A percentile compares a stretch with the other conserved stretches of the same genome.
These are phyloP conservation scores for Tulasnella sp. DNA, from an alignment of 768 basidiomycete genomes.

Conservation along the genomic window DNA sequence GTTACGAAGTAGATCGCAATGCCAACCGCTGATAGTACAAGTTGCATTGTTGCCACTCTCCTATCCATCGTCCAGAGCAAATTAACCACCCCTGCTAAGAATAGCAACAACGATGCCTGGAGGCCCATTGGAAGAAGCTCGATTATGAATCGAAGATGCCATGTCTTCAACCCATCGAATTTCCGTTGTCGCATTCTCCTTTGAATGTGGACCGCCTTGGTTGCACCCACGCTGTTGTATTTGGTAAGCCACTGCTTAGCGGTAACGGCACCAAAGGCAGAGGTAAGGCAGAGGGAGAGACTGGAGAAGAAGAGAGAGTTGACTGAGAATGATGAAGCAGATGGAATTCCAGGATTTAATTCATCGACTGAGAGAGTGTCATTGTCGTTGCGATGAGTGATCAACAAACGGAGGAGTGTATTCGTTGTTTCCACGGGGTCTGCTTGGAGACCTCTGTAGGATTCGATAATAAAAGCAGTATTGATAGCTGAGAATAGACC, in stretches of 20 bases:
- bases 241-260: neutral
- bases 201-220: neutral
- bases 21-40: neutral
- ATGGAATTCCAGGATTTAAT: neutral
- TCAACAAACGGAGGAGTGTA: neutral
- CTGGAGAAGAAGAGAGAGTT: neutral
- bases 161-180: neutral
- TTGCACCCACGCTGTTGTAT: neutral
- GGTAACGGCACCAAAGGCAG: neutral
- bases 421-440: neutral
- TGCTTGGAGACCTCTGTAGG: neutral
- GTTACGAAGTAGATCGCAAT: too few relatives aligned
- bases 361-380: neutral
- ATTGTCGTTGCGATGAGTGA: neutral
- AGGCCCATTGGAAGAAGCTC: neutral
- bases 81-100: constrained; percentile 1
- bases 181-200: neutral
- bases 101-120: constrained; percentile 3
- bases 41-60: neutral
- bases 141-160: neutral
- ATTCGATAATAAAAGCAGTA: neutral
- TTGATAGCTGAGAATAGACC: neutral
- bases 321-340: neutral
- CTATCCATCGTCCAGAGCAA: neutral
- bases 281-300: neutral